Conservation (phyloP, 139 green algal genomes). For the Closterium sp. region DNA sequence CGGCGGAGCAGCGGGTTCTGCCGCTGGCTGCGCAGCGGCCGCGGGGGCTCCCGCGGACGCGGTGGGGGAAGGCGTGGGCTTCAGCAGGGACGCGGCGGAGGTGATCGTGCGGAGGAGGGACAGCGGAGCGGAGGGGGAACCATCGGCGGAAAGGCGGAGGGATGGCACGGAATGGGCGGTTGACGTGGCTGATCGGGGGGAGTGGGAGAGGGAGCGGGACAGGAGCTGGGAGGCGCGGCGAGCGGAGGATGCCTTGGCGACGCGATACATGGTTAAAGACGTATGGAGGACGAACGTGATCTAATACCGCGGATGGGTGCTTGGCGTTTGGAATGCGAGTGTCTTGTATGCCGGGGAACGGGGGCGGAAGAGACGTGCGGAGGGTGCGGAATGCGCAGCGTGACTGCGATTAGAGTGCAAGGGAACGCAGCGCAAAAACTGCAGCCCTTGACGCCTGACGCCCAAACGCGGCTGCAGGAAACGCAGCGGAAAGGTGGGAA, state of each 20-base stretch:
- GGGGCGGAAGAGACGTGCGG: too few relatives aligned
- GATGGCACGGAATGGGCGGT: not conserved
- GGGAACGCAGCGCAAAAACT: not conserved
- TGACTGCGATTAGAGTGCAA: too few relatives aligned
- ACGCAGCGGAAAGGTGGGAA: not conserved
- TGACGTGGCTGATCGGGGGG: not conserved
- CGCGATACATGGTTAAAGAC: not conserved
- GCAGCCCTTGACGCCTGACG: not conserved
- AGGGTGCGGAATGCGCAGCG: too few relatives aligned
- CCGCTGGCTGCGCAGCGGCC: not conserved
- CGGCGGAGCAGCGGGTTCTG: not conserved
- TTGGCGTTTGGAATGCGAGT: too few relatives aligned
- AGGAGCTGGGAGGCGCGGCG: not conserved
- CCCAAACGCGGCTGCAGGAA: not conserved
- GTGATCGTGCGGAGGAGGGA: not conserved
- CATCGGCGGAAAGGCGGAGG: not conserved
- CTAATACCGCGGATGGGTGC: not conserved
- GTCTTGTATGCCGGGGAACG: too few relatives aligned
- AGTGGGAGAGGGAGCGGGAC: not conserved
- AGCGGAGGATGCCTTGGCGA: not conserved
- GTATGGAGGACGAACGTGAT: not conserved
- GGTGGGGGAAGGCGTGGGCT: not conserved
- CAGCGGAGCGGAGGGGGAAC: not conserved
- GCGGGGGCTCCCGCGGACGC: not conserved
- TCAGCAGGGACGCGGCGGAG: not conserved